A percentile compares a stretch with the other conserved stretches of the same genome.
Conservation (phyloP, 2,329 filamentous ascomycete species). For the Penicillium thymicola region DNA sequence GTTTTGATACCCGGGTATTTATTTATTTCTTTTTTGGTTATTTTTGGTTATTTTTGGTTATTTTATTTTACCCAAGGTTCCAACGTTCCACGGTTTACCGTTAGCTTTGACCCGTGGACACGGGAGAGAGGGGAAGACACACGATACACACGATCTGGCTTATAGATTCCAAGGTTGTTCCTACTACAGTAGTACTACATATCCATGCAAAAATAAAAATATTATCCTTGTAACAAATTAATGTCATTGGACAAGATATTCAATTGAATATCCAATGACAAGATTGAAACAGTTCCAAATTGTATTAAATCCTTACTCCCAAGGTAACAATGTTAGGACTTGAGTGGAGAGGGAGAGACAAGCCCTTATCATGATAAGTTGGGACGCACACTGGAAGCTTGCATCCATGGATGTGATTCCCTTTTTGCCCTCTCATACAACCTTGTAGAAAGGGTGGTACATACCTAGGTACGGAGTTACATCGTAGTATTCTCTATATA, state of each 20-base stretch:
- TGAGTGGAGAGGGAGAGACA: neutral
- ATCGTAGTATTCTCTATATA: too few relatives aligned
- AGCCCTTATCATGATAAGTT: slow-evolving; percentile 2
- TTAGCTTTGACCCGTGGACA: neutral
- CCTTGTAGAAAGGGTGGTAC: neutral
- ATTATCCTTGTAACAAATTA: neutral
- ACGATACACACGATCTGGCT: slow-evolving; percentile 1
- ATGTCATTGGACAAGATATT: neutral
- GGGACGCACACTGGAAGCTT: slow-evolving; percentile 1
- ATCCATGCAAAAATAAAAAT: neutral
- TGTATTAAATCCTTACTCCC: neutral
- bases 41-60: too few relatives aligned
- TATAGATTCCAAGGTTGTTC: neutral
- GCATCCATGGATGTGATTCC: neutral
- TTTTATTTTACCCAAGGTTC: neutral
- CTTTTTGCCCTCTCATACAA: neutral
- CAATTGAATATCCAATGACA: neutral
- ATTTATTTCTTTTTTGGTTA: neutral
- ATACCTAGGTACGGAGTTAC: neutral
- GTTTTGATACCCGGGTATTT: neutral
- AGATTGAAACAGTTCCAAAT: neutral
- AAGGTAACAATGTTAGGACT: slow-evolving; percentile 1
- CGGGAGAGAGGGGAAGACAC: neutral
- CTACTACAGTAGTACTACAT: neutral
- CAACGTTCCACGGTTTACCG: neutral